phyloP scores from a whole-genome alignment of 805 yeast genomes.

The Spencermartinsiella europaea region DNA sequence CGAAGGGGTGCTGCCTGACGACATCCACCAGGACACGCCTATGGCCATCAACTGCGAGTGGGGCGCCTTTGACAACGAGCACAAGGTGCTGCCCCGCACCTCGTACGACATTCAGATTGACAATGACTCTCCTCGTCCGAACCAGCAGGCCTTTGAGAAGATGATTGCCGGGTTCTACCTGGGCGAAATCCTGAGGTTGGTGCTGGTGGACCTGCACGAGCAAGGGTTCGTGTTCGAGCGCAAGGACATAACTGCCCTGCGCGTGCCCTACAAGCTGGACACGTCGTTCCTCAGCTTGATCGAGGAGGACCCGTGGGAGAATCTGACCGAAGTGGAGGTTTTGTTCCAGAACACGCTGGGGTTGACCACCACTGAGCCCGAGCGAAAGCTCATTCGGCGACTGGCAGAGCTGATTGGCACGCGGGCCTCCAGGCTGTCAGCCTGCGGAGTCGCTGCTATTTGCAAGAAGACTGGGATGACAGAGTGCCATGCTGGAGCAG shows the following conservation, averaged over 20 bases:
- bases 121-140: slow-evolving; percentile 86
- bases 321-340: slow-evolving; percentile 67
- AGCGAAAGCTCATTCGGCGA: slow-evolving; percentile 76
- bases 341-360: slow-evolving; percentile 56
- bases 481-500: slow-evolving; percentile 84
- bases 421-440: slow-evolving; percentile 86
- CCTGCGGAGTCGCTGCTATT: slow-evolving; percentile 94
- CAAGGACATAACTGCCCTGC: slow-evolving; percentile 63
- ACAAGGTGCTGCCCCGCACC: slow-evolving; percentile 77
- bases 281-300: slow-evolving; percentile 82
- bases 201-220: slow-evolving; percentile 63
- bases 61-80: slow-evolving; percentile 96
- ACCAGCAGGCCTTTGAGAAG: slow-evolving; percentile 93
- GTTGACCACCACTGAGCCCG: slow-evolving; percentile 64
- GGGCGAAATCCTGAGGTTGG: slow-evolving; percentile 85
- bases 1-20: slow-evolving; percentile 60
- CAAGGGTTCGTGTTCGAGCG: slow-evolving; percentile 61
- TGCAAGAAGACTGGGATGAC: slow-evolving; percentile 75
- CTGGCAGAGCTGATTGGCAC: slow-evolving; percentile 84
- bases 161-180: slow-evolving; percentile 96
- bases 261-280: slow-evolving; percentile 69
- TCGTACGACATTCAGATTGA: slow-evolving; percentile 80
- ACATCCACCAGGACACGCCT: slow-evolving; percentile 56
- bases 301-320: slow-evolving; percentile 86
- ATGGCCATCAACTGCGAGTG: slow-evolving; percentile 99